These are phyloP conservation scores for Isatis lusitanica DNA, from an alignment of 441 rosid genomes.

Conservation along the genomic window DNA sequence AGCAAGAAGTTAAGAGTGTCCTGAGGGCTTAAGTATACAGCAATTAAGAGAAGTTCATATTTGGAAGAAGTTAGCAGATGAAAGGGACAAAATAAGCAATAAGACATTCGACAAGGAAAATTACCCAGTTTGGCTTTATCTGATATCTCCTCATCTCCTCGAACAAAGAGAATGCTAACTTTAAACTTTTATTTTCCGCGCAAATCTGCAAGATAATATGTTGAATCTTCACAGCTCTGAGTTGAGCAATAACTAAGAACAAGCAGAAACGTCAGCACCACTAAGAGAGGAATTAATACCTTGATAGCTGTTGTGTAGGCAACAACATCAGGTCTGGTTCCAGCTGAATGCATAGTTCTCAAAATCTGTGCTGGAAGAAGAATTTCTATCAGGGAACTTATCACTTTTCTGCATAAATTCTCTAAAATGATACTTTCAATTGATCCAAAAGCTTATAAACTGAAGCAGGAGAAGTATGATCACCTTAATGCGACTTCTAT, in stretches of 20 bases:
- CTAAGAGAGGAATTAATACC: slow-evolving; percentile 46
- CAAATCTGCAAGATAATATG: slow-evolving; percentile 58
- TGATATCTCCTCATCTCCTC: slow-evolving; percentile 78
- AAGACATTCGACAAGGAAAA: slow-evolving; percentile 15
- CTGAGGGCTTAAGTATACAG: not conserved
- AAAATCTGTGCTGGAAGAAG: slow-evolving; percentile 72
- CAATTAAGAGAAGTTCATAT: slow-evolving; percentile 1
- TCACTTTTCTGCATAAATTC: not conserved
- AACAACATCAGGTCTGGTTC: slow-evolving; percentile 83
- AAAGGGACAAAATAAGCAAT: slow-evolving; percentile 8
- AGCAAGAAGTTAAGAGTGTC: too few relatives aligned
- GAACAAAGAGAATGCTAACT: slow-evolving; percentile 73
- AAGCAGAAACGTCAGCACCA: slow-evolving; percentile 10
- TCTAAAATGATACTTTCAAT: not conserved
- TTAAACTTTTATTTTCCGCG: slow-evolving; percentile 56
- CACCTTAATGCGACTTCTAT: slow-evolving; percentile 4
- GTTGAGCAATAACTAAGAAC: slow-evolving; percentile 26
- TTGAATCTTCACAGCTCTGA: slow-evolving; percentile 29
- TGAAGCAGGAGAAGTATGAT: slow-evolving; percentile 7
- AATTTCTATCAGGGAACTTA: slow-evolving; percentile 37
- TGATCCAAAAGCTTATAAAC: slow-evolving; percentile 11
- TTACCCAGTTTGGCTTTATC: slow-evolving; percentile 79
- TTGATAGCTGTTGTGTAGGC: slow-evolving; percentile 91
- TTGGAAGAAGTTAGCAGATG: not conserved
- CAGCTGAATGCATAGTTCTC: slow-evolving; percentile 67